Percentiles rank a stretch among this genome's conserved stretches.
Conservation (phyloP, 2,329 filamentous ascomycete genomes). For the Epicoccum sorghinum region DNA sequence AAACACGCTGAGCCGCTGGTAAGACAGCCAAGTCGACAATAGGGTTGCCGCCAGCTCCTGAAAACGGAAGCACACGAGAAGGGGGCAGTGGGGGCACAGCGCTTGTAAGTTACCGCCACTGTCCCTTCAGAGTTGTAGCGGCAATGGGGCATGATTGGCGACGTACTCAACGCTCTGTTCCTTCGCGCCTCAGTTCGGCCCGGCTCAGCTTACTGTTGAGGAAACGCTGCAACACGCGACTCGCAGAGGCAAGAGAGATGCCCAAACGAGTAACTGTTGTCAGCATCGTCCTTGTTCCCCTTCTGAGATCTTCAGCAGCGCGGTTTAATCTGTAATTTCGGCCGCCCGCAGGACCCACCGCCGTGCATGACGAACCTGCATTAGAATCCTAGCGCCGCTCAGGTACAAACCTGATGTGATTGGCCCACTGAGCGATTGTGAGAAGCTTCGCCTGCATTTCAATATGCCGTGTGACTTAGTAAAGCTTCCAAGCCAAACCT, state of each 20-base stretch:
- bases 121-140: slow-evolving; percentile 4
- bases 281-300: slow-evolving; percentile 3
- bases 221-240: slow-evolving; percentile 1
- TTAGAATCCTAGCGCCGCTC: slow-evolving; percentile 15
- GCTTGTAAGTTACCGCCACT: slow-evolving; percentile 10
- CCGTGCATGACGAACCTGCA: slow-evolving; percentile 14
- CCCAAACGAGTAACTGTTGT: background rate
- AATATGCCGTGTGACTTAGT: slow-evolving; percentile 6
- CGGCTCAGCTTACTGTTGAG: background rate
- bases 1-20: slow-evolving; percentile 3
- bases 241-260: background rate
- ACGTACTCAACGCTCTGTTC: background rate
- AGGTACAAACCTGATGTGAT: slow-evolving; percentile 12
- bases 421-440: background rate
- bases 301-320: slow-evolving; percentile 9
- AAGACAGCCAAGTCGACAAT: slow-evolving; percentile 10
- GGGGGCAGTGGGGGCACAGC: background rate
- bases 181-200: slow-evolving; percentile 1
- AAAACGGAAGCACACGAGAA: background rate
- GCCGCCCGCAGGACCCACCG: slow-evolving; percentile 10
- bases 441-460: slow-evolving; percentile 10
- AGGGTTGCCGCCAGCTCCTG: slow-evolving; percentile 6
- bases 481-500: background rate
- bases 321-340: slow-evolving; percentile 12
- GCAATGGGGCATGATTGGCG: slow-evolving; percentile 4